Percentiles rank a stretch among this genome's conserved stretches.
Conservation (phyloP, 116 monocot species). For the Iris pallida region DNA sequence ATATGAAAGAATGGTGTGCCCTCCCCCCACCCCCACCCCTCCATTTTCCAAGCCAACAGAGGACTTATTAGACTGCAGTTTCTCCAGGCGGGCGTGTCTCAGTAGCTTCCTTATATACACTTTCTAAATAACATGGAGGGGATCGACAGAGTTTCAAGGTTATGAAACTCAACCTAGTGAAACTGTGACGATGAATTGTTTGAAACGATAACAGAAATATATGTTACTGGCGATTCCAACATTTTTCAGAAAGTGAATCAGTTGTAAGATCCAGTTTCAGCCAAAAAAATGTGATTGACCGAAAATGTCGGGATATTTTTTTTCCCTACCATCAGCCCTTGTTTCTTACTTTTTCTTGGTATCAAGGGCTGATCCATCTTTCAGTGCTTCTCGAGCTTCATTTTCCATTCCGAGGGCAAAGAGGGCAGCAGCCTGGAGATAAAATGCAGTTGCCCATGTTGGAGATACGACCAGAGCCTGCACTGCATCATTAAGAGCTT, state of each 20-base stretch:
- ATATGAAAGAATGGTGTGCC: no score
- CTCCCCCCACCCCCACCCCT: background rate
- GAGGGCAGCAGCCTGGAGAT: constrained; percentile 87
- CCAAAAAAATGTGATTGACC: background rate
- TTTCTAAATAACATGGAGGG: background rate
- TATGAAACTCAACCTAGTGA: background rate
- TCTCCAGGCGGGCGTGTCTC: background rate
- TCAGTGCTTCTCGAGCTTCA: constrained; percentile 74
- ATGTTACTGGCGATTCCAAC: background rate
- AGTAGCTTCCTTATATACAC: constrained; percentile 17
- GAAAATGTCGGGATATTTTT: constrained; percentile 6
- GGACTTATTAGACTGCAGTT: constrained; percentile 2
- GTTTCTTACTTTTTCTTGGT: constrained; percentile 31
- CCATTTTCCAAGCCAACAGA: background rate
- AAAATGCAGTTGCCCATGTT: constrained; percentile 80
- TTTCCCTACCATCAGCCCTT: background rate
- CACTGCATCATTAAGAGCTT: constrained; percentile 84
- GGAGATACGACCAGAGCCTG: constrained; percentile 77
- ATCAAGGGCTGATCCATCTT: constrained; percentile 74
- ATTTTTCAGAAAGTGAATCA: background rate
- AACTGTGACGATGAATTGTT: background rate
- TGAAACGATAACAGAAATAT: background rate
- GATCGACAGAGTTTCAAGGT: background rate
- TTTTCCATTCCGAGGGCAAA: constrained; percentile 63
- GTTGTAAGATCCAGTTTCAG: background rate